Percentiles rank a stretch among this genome's conserved stretches.
Evolutionary conservation across 768 basidiomycete genomes (phyloP).

Genomic region (Boletus patriciae): DNA sequence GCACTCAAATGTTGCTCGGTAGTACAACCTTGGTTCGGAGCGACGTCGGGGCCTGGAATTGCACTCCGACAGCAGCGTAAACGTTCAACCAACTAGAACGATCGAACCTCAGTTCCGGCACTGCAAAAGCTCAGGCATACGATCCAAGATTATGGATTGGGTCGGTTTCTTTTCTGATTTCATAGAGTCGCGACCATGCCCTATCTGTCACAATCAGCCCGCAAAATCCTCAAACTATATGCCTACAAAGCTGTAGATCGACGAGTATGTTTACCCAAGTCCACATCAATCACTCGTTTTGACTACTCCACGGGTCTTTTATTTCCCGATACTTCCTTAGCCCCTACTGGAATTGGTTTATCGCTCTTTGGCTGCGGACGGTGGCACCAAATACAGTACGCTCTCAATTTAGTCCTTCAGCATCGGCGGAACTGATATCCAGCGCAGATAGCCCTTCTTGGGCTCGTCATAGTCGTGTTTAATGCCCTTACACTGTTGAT

Average conservation of each 20-base stretch:
- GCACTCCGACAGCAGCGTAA: too few species aligned
- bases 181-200: constrained; percentile 42
- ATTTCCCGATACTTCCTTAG: constrained; percentile 73
- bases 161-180: neutral
- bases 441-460: constrained; percentile 83
- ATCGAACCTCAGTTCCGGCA: too few species aligned
- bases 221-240: constrained; percentile 75
- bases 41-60: too few species aligned
- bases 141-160: too few species aligned
- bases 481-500: constrained; percentile 84
- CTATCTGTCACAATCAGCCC: constrained; percentile 64
- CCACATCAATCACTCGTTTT: constrained; percentile 1
- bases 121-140: too few species aligned
- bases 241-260: constrained; percentile 77
- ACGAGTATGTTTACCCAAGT: constrained; percentile 55
- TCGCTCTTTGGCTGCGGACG: constrained; percentile 79
- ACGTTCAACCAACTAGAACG: too few species aligned
- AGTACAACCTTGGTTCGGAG: too few species aligned
- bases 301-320: constrained; percentile 54
- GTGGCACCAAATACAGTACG: constrained; percentile 89
- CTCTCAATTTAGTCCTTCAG: constrained; percentile 3
- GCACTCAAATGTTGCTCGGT: too few species aligned
- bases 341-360: constrained; percentile 91
- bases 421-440: neutral
- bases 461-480: constrained; percentile 74